Evolutionary conservation across 2,329 filamentous ascomycete species (phyloP).

Genomic region (Aspergillus pseudoglaucus): DNA sequence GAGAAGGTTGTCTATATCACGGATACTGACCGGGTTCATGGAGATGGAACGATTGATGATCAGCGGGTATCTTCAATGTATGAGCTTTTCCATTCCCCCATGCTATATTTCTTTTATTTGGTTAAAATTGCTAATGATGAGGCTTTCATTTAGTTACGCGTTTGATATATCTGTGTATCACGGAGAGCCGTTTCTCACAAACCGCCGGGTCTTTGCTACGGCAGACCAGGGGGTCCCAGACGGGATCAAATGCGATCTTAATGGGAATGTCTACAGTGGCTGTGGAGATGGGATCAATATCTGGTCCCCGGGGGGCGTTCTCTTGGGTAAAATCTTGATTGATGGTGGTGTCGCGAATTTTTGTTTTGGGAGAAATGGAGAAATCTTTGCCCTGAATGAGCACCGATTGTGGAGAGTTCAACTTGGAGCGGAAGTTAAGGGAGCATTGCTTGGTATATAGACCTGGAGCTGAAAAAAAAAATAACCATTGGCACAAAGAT

Average conservation of each 20-base stretch:
- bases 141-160: conserved; percentile 33
- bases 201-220: conserved; percentile 49
- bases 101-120: no score
- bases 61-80: conserved; percentile 21
- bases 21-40: conserved; percentile 30
- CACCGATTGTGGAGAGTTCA: background rate
- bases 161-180: conserved; percentile 40
- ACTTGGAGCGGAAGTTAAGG: background rate
- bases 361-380: conserved; percentile 38
- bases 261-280: conserved; percentile 52
- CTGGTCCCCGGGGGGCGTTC: conserved; percentile 44
- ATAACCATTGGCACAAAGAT: no score
- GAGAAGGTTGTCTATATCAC: conserved; percentile 35
- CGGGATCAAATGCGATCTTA: conserved; percentile 45
- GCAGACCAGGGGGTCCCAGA: conserved; percentile 43
- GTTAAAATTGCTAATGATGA: conserved; percentile 7
- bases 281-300: conserved; percentile 52
- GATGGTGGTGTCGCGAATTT: conserved; percentile 45
- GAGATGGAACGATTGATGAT: conserved; percentile 15
- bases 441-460: no score
- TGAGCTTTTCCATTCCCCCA: background rate
- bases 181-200: conserved; percentile 39
- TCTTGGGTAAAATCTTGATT: conserved; percentile 54
- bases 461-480: no score
- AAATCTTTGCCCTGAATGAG: conserved; percentile 17